Percentiles rank a stretch among this genome's conserved stretches.
phyloP scores from a whole-genome alignment of 306 rosid genomes.

The cucumber (Cucumis sativus) region Cucumber_9930_V3 NC_026655.2:24348001-24348500 shows the following conservation, averaged over 20 bases:
- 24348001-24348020: constrained; percentile 84
- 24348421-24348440: constrained; percentile 74
- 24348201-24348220: constrained; percentile 27
- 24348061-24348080: constrained; percentile 69
- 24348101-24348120: constrained; percentile 68
- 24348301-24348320: constrained; percentile 64
- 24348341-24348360: constrained; percentile 55
- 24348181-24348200: constrained; percentile 1
- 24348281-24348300: constrained; percentile 56
- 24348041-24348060: constrained; percentile 93
- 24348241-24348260: constrained; percentile 41
- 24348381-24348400: constrained; percentile 61
- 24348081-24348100: constrained; percentile 66
- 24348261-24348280: constrained; percentile 25
- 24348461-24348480: constrained; percentile 50
- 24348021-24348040: constrained; percentile 96
- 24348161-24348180: constrained; percentile 44
- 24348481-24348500: constrained; percentile 82
- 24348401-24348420: constrained; percentile 79
- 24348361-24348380: constrained; percentile 47
- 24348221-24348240: constrained; percentile 54
- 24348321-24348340: constrained; percentile 65
- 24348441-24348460: constrained; percentile 82
- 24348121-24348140: constrained; percentile 61
- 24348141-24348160: constrained; percentile 57